These are phyloP conservation scores for Trichoderma atroviride DNA, from an alignment of 2,329 filamentous ascomycete species.

Conservation along the genomic window DNA sequence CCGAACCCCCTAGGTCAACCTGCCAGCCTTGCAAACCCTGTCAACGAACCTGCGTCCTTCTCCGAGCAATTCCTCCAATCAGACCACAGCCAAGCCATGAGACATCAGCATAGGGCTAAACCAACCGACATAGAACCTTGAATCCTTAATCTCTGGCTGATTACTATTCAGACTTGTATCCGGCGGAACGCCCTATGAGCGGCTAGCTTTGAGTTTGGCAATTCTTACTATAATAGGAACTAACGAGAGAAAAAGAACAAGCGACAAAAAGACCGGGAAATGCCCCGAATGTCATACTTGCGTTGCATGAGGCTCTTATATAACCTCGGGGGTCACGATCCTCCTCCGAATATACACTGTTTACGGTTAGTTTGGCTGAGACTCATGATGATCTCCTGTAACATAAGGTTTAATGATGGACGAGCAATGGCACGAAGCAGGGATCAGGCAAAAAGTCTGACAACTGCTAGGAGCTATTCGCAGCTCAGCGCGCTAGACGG, in stretches of 20 bases:
- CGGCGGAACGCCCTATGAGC: background rate
- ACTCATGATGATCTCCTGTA: background rate
- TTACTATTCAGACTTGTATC: background rate
- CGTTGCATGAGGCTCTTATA: background rate
- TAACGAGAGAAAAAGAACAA: background rate
- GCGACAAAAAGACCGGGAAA: background rate
- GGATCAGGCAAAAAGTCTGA: background rate
- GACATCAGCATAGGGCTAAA: background rate
- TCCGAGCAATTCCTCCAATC: constrained; percentile 4
- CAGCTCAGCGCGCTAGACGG: background rate
- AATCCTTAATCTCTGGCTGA: background rate
- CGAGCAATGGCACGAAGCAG: background rate
- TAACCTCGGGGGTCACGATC: background rate
- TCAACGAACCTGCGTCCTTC: background rate
- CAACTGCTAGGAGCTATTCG: background rate
- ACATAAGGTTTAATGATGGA: background rate
- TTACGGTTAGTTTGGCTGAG: background rate
- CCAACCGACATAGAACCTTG: background rate
- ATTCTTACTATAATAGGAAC: background rate
- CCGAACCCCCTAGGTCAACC: background rate
- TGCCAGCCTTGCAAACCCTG: background rate
- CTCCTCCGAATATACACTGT: background rate
- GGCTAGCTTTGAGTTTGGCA: background rate
- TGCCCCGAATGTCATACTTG: background rate
- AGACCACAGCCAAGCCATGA: background rate